A percentile compares a stretch with the other conserved stretches of the same genome.
Evolutionary conservation across 139 green algal genomes (phyloP).

Genomic region (Asterochloris erici): DNA sequence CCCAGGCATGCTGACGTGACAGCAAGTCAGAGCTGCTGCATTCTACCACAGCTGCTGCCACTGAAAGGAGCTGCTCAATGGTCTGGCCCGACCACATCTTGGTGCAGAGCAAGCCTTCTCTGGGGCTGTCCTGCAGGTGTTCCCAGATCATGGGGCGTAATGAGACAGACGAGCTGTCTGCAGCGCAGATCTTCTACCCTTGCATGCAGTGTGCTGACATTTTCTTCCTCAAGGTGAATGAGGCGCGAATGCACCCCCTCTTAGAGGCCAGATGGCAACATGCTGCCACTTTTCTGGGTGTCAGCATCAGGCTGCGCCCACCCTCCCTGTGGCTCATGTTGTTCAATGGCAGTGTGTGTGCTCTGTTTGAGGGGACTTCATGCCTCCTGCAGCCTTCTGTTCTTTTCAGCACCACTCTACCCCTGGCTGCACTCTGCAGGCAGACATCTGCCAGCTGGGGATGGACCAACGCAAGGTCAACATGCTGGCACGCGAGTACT

Average conservation of each 20-base stretch:
- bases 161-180: conserved; percentile 91
- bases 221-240: conserved; percentile 93
- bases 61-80: too few relatives aligned
- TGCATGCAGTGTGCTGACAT: conserved; percentile 99
- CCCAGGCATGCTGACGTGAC: too few relatives aligned
- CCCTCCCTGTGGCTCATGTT: not conserved
- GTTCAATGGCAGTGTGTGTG: not conserved
- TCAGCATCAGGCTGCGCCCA: not conserved
- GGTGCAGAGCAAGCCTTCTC: not conserved
- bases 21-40: too few relatives aligned
- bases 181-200: conserved; percentile 98
- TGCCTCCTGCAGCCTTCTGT: not conserved
- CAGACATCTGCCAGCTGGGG: conserved; percentile 99
- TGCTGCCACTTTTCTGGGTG: not conserved
- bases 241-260: not conserved
- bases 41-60: too few relatives aligned
- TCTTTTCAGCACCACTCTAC: not conserved
- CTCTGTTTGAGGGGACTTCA: not conserved
- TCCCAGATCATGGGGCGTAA: conserved; percentile 96
- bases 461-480: conserved; percentile 99
- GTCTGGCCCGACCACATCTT: conserved; percentile 68
- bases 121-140: conserved; percentile 36
- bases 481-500: conserved; percentile 96
- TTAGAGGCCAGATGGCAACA: too few relatives aligned
- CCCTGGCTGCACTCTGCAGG: conserved; percentile 49